Evolutionary conservation across 129 eudicot genomes (phyloP), one percentile per base, ranked within the genome.

Genomic region (Ambrosia artemisiifolia): DNA sequence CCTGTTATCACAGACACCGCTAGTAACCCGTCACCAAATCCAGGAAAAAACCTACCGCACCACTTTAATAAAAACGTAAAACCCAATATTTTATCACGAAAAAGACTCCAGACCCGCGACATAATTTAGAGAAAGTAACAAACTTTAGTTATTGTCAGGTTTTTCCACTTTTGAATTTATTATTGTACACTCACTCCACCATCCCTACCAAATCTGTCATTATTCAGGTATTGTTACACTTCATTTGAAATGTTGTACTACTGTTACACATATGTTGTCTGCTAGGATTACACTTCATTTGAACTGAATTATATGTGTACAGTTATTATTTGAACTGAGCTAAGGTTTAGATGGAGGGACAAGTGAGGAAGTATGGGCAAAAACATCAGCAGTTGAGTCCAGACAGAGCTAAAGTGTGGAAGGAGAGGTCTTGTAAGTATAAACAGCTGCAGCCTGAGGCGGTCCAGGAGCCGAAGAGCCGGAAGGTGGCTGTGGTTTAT

Each of bases 351-450:
- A 88, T 91, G 92, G 97, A 85, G 70, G 88, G 75, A 30, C 75
- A 89, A 65, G 85, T 88, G 89, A 87, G 81, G 77, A 87, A 85
- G 74, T 88, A 83, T 59, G 79, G 87, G 57, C 86, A 82, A 43
- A 82, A 84, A 43, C 86, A 85, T 44, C 88, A 88, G 70, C 86
- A 88, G 59, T 83, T 87, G 63, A 90, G 97, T 72, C 99, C 97
- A 10, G 99, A 90, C 59, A 88, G 99, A 70, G 96, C 96, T 8
- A 95, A 86, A 82, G 91, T 90, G n/a, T 95, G 97, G 97, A 88
- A 80, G 42, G 97, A 95, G 80, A 95, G 83, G 85, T 90, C 99
- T 40, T 95, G 95, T 3, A 87, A 83, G 81, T 92, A 92, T 76
- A 85, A 78, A 53, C 86, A 63, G 43, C 81, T 77, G 12, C 62